Conservation (phyloP, 2,329 filamentous ascomycete genomes). For the Cryphonectria nitschkei region DNA sequence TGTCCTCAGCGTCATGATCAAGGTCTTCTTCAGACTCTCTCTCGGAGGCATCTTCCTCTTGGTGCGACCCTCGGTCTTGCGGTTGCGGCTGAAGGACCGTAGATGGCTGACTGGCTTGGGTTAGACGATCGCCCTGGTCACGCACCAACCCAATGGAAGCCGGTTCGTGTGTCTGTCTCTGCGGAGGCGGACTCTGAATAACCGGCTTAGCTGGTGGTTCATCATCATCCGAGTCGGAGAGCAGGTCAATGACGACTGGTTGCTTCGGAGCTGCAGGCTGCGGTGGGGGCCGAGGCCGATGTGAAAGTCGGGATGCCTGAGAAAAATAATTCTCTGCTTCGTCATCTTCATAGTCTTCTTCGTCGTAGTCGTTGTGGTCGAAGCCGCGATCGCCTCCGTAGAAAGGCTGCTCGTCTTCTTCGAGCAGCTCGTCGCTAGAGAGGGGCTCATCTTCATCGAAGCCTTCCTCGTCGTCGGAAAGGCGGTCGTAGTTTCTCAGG, state of each 20-base stretch:
- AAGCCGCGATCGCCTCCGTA: conserved; percentile 30
- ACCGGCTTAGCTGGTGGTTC: conserved; percentile 15
- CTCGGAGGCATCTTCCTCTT: neutral
- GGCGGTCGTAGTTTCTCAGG: conserved; percentile 36
- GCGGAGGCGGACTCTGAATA: conserved; percentile 10
- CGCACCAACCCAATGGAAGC: conserved; percentile 7
- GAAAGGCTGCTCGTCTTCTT: conserved; percentile 30
- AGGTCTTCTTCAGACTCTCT: conserved; percentile 5
- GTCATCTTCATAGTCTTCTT: conserved; percentile 33
- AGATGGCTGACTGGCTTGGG: neutral
- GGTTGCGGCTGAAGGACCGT: neutral
- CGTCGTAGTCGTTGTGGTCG: conserved; percentile 33
- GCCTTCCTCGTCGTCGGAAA: conserved; percentile 37
- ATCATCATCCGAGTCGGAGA: conserved; percentile 51
- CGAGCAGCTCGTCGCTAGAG: conserved; percentile 28
- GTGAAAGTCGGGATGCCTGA: conserved; percentile 7
- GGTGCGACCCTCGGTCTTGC: neutral
- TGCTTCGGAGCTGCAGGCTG: conserved; percentile 34
- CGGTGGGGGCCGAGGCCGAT: neutral
- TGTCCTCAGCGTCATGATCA: conserved; percentile 4
- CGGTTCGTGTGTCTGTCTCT: conserved; percentile 9
- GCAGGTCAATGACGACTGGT: conserved; percentile 51
- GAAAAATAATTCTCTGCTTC: conserved; percentile 5
- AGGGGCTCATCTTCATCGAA: conserved; percentile 26
- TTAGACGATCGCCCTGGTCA: neutral